Conservation (phyloP, 495 filamentous ascomycete genomes). For the Penicillium nucicola region DNA sequence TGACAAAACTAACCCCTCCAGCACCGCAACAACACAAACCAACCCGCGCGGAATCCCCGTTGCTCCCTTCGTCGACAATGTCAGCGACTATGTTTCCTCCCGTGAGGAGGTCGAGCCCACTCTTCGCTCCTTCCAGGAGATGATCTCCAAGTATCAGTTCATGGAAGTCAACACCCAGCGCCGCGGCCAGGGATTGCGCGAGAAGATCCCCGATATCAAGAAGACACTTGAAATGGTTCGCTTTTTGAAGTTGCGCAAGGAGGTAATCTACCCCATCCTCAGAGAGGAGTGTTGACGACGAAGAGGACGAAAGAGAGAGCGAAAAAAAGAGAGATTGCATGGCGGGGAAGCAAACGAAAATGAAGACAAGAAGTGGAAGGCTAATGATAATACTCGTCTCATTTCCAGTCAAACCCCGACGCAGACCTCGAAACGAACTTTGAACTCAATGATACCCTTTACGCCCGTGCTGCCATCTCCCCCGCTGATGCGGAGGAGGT, state of each 20-base stretch:
- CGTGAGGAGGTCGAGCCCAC: slow-evolving; percentile 86
- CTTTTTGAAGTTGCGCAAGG: slow-evolving; percentile 62
- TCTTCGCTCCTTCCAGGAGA: slow-evolving; percentile 92
- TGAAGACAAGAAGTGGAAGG: not conserved
- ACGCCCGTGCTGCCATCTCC: slow-evolving; percentile 78
- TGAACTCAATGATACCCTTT: slow-evolving; percentile 93
- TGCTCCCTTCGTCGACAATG: slow-evolving; percentile 95
- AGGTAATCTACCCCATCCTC: slow-evolving; percentile 11
- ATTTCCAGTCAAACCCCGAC: slow-evolving; percentile 14
- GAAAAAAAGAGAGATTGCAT: not conserved
- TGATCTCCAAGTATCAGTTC: slow-evolving; percentile 99
- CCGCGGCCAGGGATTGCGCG: slow-evolving; percentile 75
- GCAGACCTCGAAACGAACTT: slow-evolving; percentile 78
- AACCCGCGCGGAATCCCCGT: slow-evolving; percentile 93
- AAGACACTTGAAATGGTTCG: slow-evolving; percentile 94
- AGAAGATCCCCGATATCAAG: slow-evolving; percentile 95
- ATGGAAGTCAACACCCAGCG: slow-evolving; percentile 94
- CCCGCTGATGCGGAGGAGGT: slow-evolving; percentile 88
- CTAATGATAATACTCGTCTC: not conserved
- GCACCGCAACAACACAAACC: slow-evolving; percentile 43
- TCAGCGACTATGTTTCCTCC: slow-evolving; percentile 88
- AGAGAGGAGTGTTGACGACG: not conserved
- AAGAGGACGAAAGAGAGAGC: no score
- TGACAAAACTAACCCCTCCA: slow-evolving; percentile 24
- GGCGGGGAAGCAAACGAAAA: not conserved